Evolutionary conservation across 2,329 filamentous ascomycete genomes (phyloP).

Genomic region (Graphiopsis chlorocephala): DNA sequence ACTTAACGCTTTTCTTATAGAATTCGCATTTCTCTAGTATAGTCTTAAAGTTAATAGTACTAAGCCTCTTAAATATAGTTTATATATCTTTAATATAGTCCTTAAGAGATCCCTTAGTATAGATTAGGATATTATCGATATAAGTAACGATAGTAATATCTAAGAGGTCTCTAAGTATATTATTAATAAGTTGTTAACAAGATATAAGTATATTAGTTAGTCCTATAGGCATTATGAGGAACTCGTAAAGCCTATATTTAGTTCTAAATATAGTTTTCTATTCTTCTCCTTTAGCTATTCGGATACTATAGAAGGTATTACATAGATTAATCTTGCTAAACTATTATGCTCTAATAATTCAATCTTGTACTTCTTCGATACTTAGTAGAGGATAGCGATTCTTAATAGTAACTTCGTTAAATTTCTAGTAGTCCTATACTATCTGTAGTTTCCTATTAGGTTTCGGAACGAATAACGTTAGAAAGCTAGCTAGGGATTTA

Average conservation of each 20-base stretch:
- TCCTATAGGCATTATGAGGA: slow-evolving; percentile 27
- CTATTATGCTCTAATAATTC: slow-evolving; percentile 18
- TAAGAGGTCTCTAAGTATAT: slow-evolving; percentile 25
- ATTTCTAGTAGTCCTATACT: slow-evolving; percentile 25
- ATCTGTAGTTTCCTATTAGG: slow-evolving; percentile 22
- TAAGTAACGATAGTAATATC: slow-evolving; percentile 26
- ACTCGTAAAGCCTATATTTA: slow-evolving; percentile 26
- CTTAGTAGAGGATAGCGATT: slow-evolving; percentile 28
- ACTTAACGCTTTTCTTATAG: slow-evolving; percentile 29
- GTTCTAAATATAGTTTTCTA: slow-evolving; percentile 26
- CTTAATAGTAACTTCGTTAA: slow-evolving; percentile 32
- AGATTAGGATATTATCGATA: slow-evolving; percentile 33
- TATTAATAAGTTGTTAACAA: slow-evolving; percentile 31
- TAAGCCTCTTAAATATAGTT: slow-evolving; percentile 27
- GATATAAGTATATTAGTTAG: slow-evolving; percentile 24
- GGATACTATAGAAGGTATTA: slow-evolving; percentile 26
- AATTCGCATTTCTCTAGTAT: slow-evolving; percentile 33
- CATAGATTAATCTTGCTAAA: slow-evolving; percentile 28
- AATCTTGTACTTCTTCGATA: slow-evolving; percentile 25
- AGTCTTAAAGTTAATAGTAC: slow-evolving; percentile 18
- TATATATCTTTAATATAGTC: not conserved
- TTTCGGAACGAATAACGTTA: slow-evolving; percentile 28
- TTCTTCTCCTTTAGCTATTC: slow-evolving; percentile 27
- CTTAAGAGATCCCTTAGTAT: slow-evolving; percentile 2
- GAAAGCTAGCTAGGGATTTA: slow-evolving; percentile 13